Evolutionary conservation across 164 flowering plant species (phyloP), one percentile per base, ranked within the genome.

Genomic region (Tinospora cordifolia): DNA sequence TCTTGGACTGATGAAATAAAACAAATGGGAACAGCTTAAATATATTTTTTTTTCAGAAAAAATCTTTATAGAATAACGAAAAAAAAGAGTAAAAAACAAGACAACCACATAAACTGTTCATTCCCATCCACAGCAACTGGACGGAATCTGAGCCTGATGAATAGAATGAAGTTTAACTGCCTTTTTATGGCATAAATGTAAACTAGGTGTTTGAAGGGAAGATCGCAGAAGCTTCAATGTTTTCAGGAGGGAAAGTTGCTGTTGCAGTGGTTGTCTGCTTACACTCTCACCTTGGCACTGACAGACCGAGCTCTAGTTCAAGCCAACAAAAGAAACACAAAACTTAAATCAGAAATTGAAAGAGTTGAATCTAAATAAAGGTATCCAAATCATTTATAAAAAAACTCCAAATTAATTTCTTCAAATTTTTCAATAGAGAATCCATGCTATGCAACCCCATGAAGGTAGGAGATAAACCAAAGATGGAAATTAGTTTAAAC

Each of bases 231-330:
- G 60, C 60, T n/a, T 17, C 60, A 24, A 54, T 17, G 60, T 17
- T 54, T 54, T 54, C 60, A 19, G 60, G 60, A 54, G 47, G 12
- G 60, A 7, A 54, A 54, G 7, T 5, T 3, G 60, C 60, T 17
- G 24, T 54, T 54, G 60, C 60, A 54, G 60, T 21, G 21, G 65
- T 38, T 39, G 49, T 58, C 79, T 67, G 77, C 75, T 70, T 54
- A 62, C 70, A 24, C 68, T 63, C 74, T 89, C 92, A 91, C 97
- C 97, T 91, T 69, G 97, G 92, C 63, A 84, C 90, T 19, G 97
- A 84, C 63, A 83, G 78, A 72, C 96, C 96, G 49, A 88, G 80
- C 87, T 87, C 96, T 90, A 72, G 44, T 69, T 27, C 71, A 75
- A 75, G 77, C 65, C 47, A 9, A 44, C 47, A 44, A 44, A 19